Evolutionary conservation across 2,329 filamentous ascomycete species (phyloP).

Genomic region (Botrytis sinoallii): DNA sequence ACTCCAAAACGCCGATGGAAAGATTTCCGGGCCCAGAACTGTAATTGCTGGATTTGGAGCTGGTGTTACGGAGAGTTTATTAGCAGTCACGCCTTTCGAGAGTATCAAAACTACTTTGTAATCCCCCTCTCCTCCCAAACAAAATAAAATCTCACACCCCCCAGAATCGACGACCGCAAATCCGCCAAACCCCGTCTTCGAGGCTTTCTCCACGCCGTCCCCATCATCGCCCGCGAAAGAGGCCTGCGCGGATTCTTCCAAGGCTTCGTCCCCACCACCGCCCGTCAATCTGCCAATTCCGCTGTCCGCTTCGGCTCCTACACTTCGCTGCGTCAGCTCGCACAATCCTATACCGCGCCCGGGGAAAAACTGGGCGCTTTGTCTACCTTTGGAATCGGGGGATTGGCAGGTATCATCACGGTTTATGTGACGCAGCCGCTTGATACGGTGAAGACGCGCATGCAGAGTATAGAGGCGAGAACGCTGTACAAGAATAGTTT

Average conservation of each 20-base stretch:
- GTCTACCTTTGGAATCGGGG: constrained; percentile 88
- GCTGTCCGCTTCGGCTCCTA: constrained; percentile 89
- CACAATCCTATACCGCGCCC: constrained; percentile 85
- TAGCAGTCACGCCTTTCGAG: constrained; percentile 95
- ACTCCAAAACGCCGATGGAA: constrained; percentile 78
- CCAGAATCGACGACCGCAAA: constrained; percentile 91
- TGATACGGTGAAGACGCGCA: constrained; percentile 94
- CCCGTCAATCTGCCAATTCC: constrained; percentile 90
- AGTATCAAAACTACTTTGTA: constrained; percentile 96
- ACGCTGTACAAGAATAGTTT: constrained; percentile 82
- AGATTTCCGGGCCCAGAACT: constrained; percentile 84
- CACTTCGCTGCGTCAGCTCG: constrained; percentile 84
- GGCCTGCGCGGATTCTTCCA: constrained; percentile 94
- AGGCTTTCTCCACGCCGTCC: constrained; percentile 87
- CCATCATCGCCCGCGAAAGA: constrained; percentile 82
- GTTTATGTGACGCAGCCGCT: constrained; percentile 75
- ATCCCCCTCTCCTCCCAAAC: neutral
- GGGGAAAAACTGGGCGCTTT: constrained; percentile 89
- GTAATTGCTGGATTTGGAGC: constrained; percentile 93
- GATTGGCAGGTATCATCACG: constrained; percentile 83
- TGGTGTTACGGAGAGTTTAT: constrained; percentile 85
- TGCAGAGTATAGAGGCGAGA: constrained; percentile 92
- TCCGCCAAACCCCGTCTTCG: constrained; percentile 77
- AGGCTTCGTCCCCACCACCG: constrained; percentile 91
- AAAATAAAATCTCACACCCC: neutral